Conservation (phyloP, 176 grass and related monocot species). For the Aegilops speltoides region DNA sequence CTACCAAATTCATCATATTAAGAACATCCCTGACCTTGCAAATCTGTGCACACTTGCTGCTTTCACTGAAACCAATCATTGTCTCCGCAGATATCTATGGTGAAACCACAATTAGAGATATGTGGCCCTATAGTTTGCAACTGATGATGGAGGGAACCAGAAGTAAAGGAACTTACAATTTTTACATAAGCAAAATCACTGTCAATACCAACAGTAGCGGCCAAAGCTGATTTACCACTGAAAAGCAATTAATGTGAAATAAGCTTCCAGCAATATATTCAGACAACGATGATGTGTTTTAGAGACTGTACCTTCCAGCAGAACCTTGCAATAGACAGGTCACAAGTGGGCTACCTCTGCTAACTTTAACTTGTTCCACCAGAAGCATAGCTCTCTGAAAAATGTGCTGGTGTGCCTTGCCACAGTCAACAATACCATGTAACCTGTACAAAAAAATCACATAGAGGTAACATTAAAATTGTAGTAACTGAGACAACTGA, state of each 20-base stretch:
- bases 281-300: neutral
- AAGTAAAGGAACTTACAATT: conserved; percentile 68
- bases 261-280: conserved; percentile 3
- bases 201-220: conserved; percentile 80
- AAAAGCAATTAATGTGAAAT: conserved; percentile 26
- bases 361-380: conserved; percentile 95
- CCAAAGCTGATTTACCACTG: conserved; percentile 77
- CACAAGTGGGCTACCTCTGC: conserved; percentile 87
- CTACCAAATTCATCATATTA: conserved; percentile 9
- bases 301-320: conserved; percentile 61
- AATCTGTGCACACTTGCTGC: conserved; percentile 88
- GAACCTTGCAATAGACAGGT: conserved; percentile 95
- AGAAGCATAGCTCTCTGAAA: conserved; percentile 83
- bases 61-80: conserved; percentile 93
- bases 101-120: conserved; percentile 17
- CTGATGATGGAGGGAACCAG: neutral
- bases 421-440: conserved; percentile 87
- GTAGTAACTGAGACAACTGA: neutral
- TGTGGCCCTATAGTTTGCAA: neutral
- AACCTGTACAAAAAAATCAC: conserved; percentile 41
- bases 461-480: neutral
- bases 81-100: conserved; percentile 88
- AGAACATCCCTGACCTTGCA: conserved; percentile 66
- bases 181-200: conserved; percentile 97
- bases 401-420: conserved; percentile 71